Base-by-base conservation (phyloP, 192 early-diverging fungal genomes). In the Backusella circina region DNA sequence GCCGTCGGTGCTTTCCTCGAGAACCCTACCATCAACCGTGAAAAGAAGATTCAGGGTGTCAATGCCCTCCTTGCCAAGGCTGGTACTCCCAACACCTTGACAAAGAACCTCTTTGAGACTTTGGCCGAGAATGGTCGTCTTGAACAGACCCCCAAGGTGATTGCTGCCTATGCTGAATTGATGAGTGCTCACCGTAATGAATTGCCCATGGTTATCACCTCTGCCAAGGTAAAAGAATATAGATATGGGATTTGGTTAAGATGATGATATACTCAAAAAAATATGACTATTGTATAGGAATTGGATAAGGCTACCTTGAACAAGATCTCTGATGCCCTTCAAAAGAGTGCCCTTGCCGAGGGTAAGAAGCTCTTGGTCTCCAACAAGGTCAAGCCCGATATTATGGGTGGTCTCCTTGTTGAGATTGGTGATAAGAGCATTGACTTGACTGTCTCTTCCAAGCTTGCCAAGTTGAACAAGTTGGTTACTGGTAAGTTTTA, bases 391-490 rank as follows among this genome's bases (percentile, higher is more conserved):
- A 95, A 98, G 85, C 91, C 96, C 73, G 84, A 88, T 83, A 94
- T 99, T 78, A 81, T 99, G 72, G 97, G 97, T 82, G 97, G 97
- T 77, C 90, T 99, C 85, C 87, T 98, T 81, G 92, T 99, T 70
- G 97, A 99, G 85, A 87, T 97, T 84, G 96, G 97, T 78, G 97
- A 96, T 88, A 95, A 95, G 87, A 98, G 96, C 79, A 97, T 99
- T 79, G 97, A 99, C 85, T 92, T 99, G 86, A 97, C 96, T 23
- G 95, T 96, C 70, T 91, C 95, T 35, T 91, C 94, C 87, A 96
- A 94, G 84, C 88, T 99, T 80, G 90, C 91, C 86, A 99, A 98
- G 93, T 90, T 99, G 41, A 95, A 99, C 90, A 91, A 94, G 85
- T 85, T 97, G 72, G 82, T 99, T 74, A 90, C 92, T 73, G 93